Evolutionary conservation across 2,329 filamentous ascomycete genomes (phyloP).

Genomic region (Botrytis pseudocinerea): DNA sequence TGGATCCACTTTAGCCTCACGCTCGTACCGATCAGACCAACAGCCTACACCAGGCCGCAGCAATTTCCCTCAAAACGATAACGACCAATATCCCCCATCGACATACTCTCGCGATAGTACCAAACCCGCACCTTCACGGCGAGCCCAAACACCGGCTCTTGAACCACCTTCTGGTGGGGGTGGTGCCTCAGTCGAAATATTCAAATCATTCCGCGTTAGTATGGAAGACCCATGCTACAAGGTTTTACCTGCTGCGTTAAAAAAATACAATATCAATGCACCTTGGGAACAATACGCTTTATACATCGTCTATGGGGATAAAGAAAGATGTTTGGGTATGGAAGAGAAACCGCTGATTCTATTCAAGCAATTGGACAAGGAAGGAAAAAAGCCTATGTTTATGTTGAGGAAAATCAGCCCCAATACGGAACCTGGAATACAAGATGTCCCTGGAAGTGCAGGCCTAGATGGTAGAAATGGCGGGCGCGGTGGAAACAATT

Average conservation of each 20-base stretch:
- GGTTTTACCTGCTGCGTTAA: slow-evolving; percentile 89
- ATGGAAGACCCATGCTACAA: slow-evolving; percentile 99
- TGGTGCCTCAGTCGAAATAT: slow-evolving; percentile 77
- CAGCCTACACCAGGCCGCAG: slow-evolving; percentile 55
- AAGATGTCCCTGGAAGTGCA: slow-evolving; percentile 42
- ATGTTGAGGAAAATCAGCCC: slow-evolving; percentile 65
- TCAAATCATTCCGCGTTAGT: slow-evolving; percentile 97
- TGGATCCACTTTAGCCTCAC: slow-evolving; percentile 54
- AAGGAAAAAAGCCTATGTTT: slow-evolving; percentile 85
- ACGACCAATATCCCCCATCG: slow-evolving; percentile 36
- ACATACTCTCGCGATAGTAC: slow-evolving; percentile 40
- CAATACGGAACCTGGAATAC: slow-evolving; percentile 39
- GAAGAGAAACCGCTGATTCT: slow-evolving; percentile 93
- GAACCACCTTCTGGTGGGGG: slow-evolving; percentile 57
- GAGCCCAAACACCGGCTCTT: slow-evolving; percentile 62
- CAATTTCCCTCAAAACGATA: slow-evolving; percentile 56
- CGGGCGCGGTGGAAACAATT: slow-evolving; percentile 28
- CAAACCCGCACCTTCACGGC: slow-evolving; percentile 48
- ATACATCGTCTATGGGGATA: slow-evolving; percentile 98
- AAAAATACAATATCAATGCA: slow-evolving; percentile 97
- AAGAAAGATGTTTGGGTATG: slow-evolving; percentile 87
- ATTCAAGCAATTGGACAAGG: slow-evolving; percentile 96
- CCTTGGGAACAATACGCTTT: slow-evolving; percentile 97
- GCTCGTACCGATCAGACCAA: slow-evolving; percentile 58
- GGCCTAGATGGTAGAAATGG: slow-evolving; percentile 30